Evolutionary conservation across 2,329 filamentous ascomycete species (phyloP), one percentile per base, ranked within the genome.

Genomic region (Leptographium flavum): DNA sequence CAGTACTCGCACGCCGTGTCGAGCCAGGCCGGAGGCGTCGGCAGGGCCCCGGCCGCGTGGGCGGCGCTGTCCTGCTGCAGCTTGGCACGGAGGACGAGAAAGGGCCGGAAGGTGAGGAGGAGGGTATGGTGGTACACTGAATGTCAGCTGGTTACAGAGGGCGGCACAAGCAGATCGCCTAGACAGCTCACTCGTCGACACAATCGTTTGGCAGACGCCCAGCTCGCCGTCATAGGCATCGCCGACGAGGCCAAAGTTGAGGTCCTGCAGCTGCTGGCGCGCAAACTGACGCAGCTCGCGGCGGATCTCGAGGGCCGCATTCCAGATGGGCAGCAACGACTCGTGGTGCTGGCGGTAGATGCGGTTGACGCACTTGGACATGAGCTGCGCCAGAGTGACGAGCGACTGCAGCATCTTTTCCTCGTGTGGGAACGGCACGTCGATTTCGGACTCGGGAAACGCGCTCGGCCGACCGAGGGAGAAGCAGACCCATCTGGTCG

Each of bases 111-210:
- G 3, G 50, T 49, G 4, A 52, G 30, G 11, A 51, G 41, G 5
- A 52, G 32, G 3, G 49, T 52, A 39, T 52, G 50, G 33, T 52
- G 50, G 38, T 52, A 52, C 28, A 52, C 49, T 45, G 37, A 27
- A 7, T 23, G 15, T 38, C 23, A 36, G 33, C 17, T n/a, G n/a
- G n/a, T n/a, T n/a, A n/a, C n/a, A n/a, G n/a, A n/a, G n/a, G n/a
- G n/a, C n/a, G n/a, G n/a, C n/a, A 19, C 17, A 35, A 9, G 21
- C 9, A 19, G 13, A 14, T 17, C n/a, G 6, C 21, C 17, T 3
- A 6, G 23, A 23, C 6, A 39, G 15, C 47, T 25, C 37, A 51
- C 49, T 41, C 7, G 47, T 48, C 13, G 50, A 51, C 7, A 52
- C 42, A 10, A 52, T 51, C 14, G 47, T 48, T 23, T 52, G 50